Conservation (phyloP, 1,139 yeast genomes). For the Blastobotrys apis region DNA sequence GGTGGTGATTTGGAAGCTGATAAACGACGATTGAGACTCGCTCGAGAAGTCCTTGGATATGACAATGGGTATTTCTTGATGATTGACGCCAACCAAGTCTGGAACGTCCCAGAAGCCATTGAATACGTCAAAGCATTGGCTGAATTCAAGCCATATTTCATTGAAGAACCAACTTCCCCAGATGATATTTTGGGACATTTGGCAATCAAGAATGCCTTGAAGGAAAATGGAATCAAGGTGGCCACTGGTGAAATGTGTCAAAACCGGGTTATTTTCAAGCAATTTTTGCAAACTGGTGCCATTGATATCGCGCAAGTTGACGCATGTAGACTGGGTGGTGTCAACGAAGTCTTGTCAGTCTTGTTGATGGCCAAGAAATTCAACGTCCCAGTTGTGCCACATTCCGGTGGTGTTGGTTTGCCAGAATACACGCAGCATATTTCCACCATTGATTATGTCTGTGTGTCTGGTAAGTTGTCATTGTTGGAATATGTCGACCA, state of each 20-base stretch:
- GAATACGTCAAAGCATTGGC: conserved; percentile 38
- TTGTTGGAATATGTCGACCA: conserved; percentile 36
- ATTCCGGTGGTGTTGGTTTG: conserved; percentile 42
- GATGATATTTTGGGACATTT: conserved; percentile 41
- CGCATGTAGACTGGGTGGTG: conserved; percentile 41
- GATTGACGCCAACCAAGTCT: conserved; percentile 42
- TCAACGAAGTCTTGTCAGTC: conserved; percentile 40
- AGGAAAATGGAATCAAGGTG: conserved; percentile 38
- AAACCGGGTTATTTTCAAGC: conserved; percentile 41
- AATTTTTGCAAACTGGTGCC: conserved; percentile 37
- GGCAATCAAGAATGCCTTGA: conserved; percentile 37
- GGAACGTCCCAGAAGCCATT: conserved; percentile 43
- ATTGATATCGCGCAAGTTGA: conserved; percentile 41
- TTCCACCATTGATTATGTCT: conserved; percentile 39
- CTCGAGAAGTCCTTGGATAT: conserved; percentile 41
- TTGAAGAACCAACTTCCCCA: conserved; percentile 43
- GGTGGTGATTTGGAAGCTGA: conserved; percentile 40
- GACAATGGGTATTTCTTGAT: conserved; percentile 32
- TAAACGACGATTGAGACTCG: conserved; percentile 36
- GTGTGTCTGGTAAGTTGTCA: conserved; percentile 36
- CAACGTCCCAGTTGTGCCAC: conserved; percentile 40
- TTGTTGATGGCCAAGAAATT: conserved; percentile 40
- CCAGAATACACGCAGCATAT: conserved; percentile 42
- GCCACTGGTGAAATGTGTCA: conserved; percentile 45
- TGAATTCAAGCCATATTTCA: conserved; percentile 40